phyloP scores from a whole-genome alignment of 163 green algal genomes.

The Scenedesmus sp. region DNA sequence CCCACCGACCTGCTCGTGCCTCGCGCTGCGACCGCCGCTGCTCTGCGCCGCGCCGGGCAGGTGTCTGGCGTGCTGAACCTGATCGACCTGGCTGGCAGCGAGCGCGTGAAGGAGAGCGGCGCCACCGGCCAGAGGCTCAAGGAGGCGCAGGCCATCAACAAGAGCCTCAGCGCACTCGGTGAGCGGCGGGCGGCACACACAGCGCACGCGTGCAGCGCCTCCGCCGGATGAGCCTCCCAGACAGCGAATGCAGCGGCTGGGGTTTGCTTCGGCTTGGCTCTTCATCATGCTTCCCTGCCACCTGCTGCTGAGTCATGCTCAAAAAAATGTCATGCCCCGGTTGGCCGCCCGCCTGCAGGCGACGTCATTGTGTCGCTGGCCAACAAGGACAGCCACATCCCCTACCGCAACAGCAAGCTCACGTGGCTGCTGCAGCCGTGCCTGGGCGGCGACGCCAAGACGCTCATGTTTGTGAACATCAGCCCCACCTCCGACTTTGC shows the following conservation, averaged over 20 bases:
- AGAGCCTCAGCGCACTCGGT: slow-evolving; percentile 90
- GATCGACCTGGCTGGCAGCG: slow-evolving; percentile 96
- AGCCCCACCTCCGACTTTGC: slow-evolving; percentile 78
- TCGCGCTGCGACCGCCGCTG: too few relatives aligned
- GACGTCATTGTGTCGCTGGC: slow-evolving; percentile 92
- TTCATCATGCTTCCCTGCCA: too few relatives aligned
- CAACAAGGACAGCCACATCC: slow-evolving; percentile 91
- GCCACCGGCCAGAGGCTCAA: slow-evolving; percentile 91
- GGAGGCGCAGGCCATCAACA: slow-evolving; percentile 97
- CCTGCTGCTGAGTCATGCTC: background rate
- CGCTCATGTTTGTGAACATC: slow-evolving; percentile 93
- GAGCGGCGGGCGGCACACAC: background rate
- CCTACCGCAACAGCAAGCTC: slow-evolving; percentile 98
- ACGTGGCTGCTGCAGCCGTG: slow-evolving; percentile 89
- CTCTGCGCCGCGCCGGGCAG: too few relatives aligned
- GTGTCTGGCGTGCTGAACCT: slow-evolving; percentile 87
- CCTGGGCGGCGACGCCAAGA: slow-evolving; percentile 48
- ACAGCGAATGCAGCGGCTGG: too few relatives aligned
- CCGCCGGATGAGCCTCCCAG: too few relatives aligned
- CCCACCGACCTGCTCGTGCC: background rate
- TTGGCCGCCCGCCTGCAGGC: too few relatives aligned
- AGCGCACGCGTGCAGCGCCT: too few relatives aligned
- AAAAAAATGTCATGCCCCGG: too few relatives aligned
- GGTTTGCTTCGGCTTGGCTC: too few relatives aligned
- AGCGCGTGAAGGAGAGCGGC: slow-evolving; percentile 89